These are phyloP conservation scores for Calonectria montana DNA, from an alignment of 2,329 filamentous ascomycete genomes.

Conservation along the genomic window DNA sequence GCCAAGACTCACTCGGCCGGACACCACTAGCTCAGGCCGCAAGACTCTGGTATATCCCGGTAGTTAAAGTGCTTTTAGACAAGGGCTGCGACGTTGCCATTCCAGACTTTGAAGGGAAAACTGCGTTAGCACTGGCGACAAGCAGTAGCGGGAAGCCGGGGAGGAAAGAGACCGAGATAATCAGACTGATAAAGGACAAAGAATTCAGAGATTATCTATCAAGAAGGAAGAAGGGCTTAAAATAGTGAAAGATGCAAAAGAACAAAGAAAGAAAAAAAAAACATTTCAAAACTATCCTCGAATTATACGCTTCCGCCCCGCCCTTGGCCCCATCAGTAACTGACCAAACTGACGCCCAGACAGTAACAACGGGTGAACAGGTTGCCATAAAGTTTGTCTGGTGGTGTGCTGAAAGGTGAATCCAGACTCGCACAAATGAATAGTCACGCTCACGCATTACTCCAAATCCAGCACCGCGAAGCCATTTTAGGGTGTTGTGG, in stretches of 20 bases:
- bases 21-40: not conserved
- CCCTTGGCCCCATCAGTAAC: too few species aligned
- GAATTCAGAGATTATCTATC: not conserved
- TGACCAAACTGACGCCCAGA: too few species aligned
- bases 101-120: not conserved
- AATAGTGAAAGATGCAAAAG: not conserved
- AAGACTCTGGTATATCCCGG: not conserved
- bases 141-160: not conserved
- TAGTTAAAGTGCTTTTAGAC: not conserved
- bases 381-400: too few species aligned
- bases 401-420: too few species aligned
- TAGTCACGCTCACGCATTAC: too few species aligned
- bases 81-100: not conserved
- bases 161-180: not conserved
- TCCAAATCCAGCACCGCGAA: too few species aligned
- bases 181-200: not conserved
- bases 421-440: too few species aligned
- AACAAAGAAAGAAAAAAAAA: too few species aligned
- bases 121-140: not conserved
- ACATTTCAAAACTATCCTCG: too few species aligned
- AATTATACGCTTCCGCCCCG: too few species aligned
- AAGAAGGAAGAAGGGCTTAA: not conserved
- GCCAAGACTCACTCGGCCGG: not conserved
- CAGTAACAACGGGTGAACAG: too few species aligned
- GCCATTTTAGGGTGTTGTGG: too few species aligned